phyloP scores from a whole-genome alignment of 73 alveolate species.

The Durusdinium trenchii region DNA sequence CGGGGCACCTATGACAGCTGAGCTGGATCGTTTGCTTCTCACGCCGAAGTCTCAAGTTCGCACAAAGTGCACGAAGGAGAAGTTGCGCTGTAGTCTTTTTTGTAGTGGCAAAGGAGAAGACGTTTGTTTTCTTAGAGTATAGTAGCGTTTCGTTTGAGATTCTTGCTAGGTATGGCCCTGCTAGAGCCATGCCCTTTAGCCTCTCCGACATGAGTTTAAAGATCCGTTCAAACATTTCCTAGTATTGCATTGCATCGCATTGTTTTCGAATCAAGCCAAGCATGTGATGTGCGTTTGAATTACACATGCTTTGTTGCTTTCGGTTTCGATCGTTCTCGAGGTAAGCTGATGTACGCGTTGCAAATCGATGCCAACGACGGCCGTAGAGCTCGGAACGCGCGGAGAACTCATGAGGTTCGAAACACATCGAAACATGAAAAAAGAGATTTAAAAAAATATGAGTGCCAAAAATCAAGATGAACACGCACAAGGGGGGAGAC shows the following conservation, averaged over 20 bases:
- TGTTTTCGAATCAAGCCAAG: not conserved
- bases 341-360: slow-evolving; percentile 89
- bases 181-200: slow-evolving; percentile 85
- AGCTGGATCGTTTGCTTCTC: slow-evolving; percentile 75
- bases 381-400: slow-evolving; percentile 70
- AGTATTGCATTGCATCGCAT: too few species aligned
- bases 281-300: not conserved
- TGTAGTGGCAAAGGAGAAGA: too few species aligned
- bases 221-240: too few species aligned
- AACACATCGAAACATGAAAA: not conserved
- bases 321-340: not conserved
- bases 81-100: not conserved
- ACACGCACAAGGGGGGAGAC: too few species aligned
- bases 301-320: not conserved
- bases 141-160: not conserved
- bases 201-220: not conserved
- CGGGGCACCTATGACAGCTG: slow-evolving; percentile 70
- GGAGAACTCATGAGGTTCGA: not conserved
- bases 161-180: slow-evolving; percentile 74
- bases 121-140: too few species aligned
- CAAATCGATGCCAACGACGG: slow-evolving; percentile 92
- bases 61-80: not conserved
- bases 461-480: too few species aligned
- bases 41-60: not conserved
- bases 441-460: too few species aligned